Conservation (phyloP, 1,139 yeast genomes). For the Kodamaea alishanica region DNA sequence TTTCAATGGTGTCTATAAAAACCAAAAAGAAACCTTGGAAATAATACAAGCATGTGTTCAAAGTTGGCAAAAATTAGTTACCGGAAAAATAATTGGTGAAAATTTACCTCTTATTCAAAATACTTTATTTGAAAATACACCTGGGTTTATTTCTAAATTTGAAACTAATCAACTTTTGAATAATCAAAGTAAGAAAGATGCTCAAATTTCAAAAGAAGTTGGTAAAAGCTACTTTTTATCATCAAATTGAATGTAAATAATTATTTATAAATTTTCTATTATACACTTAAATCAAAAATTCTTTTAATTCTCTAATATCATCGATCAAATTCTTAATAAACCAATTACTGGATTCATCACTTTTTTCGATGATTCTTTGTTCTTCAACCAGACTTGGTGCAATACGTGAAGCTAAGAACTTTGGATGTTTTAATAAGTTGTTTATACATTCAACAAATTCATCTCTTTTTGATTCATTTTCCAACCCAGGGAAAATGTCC, state of each 20-base stretch:
- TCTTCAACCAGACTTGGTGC: constrained; percentile 64
- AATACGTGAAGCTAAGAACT: constrained; percentile 68
- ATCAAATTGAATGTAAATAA: constrained; percentile 1
- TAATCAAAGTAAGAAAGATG: constrained; percentile 21
- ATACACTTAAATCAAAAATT: not conserved
- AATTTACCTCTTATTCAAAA: constrained; percentile 17
- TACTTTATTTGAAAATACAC: constrained; percentile 11
- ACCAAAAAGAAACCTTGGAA: constrained; percentile 68
- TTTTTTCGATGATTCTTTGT: constrained; percentile 46
- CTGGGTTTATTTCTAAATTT: constrained; percentile 16
- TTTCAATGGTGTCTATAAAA: constrained; percentile 75
- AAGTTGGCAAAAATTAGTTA: constrained; percentile 68
- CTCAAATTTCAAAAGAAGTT: constrained; percentile 34
- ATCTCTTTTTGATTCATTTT: constrained; percentile 51
- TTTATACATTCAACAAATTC: constrained; percentile 57
- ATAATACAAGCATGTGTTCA: constrained; percentile 65
- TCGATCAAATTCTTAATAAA: constrained; percentile 50
- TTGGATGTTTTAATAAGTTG: constrained; percentile 80
- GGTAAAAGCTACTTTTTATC: constrained; percentile 28
- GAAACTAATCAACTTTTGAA: constrained; percentile 15
- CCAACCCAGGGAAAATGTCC: constrained; percentile 58
- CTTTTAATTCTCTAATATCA: constrained; percentile 39
- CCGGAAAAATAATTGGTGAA: constrained; percentile 47
- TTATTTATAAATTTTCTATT: not conserved
- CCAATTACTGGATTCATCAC: constrained; percentile 36